Evolutionary conservation across 345 rosid species (phyloP), one percentile per base, ranked within the genome.

Genomic region (Camelina laxa): DNA sequence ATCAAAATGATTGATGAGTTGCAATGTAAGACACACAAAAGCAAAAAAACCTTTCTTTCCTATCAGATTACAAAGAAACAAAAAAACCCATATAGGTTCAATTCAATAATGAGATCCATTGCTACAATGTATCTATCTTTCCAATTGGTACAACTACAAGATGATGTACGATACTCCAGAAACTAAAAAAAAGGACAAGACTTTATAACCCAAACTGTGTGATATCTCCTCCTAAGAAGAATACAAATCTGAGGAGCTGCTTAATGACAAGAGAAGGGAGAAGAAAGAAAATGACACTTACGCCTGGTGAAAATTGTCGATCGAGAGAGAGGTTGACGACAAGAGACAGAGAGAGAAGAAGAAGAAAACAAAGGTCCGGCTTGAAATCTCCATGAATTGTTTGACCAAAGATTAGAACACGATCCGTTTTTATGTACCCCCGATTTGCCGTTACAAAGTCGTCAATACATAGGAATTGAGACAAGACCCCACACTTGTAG

Each of bases 231-330:
- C 33, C 2, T 22, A 41, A 30, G 13, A 69, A 39, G 9, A 59
- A 73, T 51, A 9, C 63, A 64, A 76, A 75, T 58, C 75, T 50
- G 50, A 22, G 48, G 76, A 50, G 39, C 73, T 74, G 56, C 8
- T 0, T 7, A 6, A n/a, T 6, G 1, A 3, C 7, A 42, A 56
- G 11, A 56, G 11, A 21, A 31, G 22, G 15, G n/a, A 15, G 9
- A 69, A 10, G 17, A 15, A 14, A 69, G 5, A 47, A 27, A 31
- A 65, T 16, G n/a, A 64, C 42, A 87, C 97, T 87, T 84, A 92
- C 97, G 99, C 88, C 63, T 84, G 96, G 77, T 81, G 90, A 75
- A 87, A 81, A 69, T 80, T 72, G 47, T 87, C 91, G 60, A 87
- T 81, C 33, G 92, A 72, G 73, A 83, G 66, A 61, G 90, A 87